Base-by-base conservation (phyloP, 106 monocot species). In the Phalaenopsis equestris region DNA sequence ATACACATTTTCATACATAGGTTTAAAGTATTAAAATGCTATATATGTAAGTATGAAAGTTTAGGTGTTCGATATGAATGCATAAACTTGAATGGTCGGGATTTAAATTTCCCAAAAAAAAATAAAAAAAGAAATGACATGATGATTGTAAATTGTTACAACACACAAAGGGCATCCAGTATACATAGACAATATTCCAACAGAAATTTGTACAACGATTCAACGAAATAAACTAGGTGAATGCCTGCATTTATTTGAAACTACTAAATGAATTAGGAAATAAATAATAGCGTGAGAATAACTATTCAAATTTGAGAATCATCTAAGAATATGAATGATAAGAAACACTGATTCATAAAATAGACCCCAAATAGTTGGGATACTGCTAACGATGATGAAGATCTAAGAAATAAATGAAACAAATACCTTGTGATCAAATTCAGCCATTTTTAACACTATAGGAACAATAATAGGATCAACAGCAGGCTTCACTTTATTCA, bases 381-480 rank as follows among this genome's bases (percentile, higher is more conserved):
- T 38, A 10, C 8, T 68, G 68, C 61, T 19, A 68, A 36, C 9
- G 70, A 70, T 38, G 3, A 70, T 38, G 70, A 38, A 16, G 14
- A 70, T 70, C 14, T 14, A 70, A 38, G 39, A 5, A 70, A 5
- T 74, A 42, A 55, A 75, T 49, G 47, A 46, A 85, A 79, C 56
- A 12, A 84, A 84, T 10, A 99, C 99, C 95, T 99, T 95, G 82
- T 99, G 98, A 87, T 99, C 99, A 87, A 99, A 99, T 55, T 99
- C 99, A 55, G 95, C 89, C 99, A 99, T 99, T 80, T 93, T 95
- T 87, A 99, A 84, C 79, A 99, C 99, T 78, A 99, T 99, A 17
- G 99, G 99, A 46, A 95, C 85, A 42, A 93, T 83, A 81, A 99
- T 93, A 72, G 94, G 93, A 73, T 98, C 90, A 75, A 83, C 75